Conservation (phyloP, 1,284 basidiomycete species). For the Ceratobasidium sp. region DNA sequence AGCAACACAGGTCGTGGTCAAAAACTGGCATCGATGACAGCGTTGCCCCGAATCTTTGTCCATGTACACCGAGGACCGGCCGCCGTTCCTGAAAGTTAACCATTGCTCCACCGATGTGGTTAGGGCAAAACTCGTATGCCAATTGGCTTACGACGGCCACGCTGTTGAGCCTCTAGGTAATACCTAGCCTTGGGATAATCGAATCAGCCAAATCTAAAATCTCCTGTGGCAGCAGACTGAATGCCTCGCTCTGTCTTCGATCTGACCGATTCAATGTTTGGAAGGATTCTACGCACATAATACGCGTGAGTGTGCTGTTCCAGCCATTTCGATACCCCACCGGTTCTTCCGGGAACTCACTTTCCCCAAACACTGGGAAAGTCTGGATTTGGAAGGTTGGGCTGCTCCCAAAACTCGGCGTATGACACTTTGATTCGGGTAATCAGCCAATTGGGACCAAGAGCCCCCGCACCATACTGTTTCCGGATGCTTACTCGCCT, state of each 20-base stretch:
- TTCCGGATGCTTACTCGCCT: not conserved
- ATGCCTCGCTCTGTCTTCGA: constrained; percentile 17
- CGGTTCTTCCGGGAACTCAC: constrained; percentile 23
- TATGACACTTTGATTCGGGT: constrained; percentile 5
- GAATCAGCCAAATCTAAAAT: constrained; percentile 4
- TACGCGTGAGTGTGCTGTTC: constrained; percentile 16
- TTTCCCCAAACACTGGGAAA: constrained; percentile 22
- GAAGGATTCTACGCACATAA: constrained; percentile 18
- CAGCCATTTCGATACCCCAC: constrained; percentile 25
- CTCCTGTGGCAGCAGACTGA: constrained; percentile 41
- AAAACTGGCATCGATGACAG: constrained; percentile 16
- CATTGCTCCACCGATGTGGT: constrained; percentile 25
- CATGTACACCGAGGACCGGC: not conserved
- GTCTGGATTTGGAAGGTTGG: constrained; percentile 23
- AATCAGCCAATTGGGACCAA: constrained; percentile 12
- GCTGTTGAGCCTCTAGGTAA: not conserved
- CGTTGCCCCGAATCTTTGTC: constrained; percentile 1
- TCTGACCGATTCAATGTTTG: constrained; percentile 4
- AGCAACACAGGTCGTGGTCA: constrained; percentile 16
- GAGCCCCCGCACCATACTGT: not conserved
- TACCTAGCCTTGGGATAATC: not conserved
- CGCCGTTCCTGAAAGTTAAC: constrained; percentile 12
- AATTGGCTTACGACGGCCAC: constrained; percentile 4
- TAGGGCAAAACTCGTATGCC: constrained; percentile 9
- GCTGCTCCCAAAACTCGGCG: constrained; percentile 41